These are phyloP conservation scores for Diversispora eburnea DNA, from an alignment of 192 early-diverging fungal species.

Conservation along the genomic window DNA sequence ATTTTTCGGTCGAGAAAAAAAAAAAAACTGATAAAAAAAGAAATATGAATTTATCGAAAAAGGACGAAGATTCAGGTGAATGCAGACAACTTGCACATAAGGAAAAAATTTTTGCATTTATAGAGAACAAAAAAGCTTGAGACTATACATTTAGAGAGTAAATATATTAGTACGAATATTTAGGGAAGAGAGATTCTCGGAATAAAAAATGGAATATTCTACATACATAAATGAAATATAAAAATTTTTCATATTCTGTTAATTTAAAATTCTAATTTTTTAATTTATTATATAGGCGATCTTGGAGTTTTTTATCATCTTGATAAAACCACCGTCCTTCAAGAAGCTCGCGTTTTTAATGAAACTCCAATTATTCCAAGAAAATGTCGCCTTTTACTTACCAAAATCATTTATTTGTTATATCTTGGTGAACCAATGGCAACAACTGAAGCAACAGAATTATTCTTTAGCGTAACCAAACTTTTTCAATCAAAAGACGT, in stretches of 20 bases:
- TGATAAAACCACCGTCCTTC: conserved; percentile 89
- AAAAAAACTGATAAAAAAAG: not conserved
- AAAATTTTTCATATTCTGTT: not conserved
- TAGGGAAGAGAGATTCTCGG: not conserved
- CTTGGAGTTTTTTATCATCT: conserved; percentile 79
- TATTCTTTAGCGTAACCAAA: conserved; percentile 97
- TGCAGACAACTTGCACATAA: not conserved
- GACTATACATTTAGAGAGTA: too few relatives aligned
- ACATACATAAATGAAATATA: not conserved
- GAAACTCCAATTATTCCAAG: conserved; percentile 92
- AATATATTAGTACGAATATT: too few relatives aligned
- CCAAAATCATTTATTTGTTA: conserved; percentile 91
- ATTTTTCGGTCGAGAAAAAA: not conserved
- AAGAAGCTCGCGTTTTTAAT: conserved; percentile 96
- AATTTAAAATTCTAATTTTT: not conserved
- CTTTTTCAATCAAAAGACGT: conserved; percentile 96
- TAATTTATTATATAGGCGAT: conserved; percentile 51
- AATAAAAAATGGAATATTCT: not conserved
- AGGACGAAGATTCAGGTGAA: conserved; percentile 29
- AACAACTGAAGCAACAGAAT: conserved; percentile 94
- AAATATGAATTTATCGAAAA: conserved; percentile 26
- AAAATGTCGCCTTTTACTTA: conserved; percentile 88
- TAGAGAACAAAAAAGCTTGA: too few relatives aligned
- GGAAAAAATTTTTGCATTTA: too few relatives aligned
- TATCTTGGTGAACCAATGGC: conserved; percentile 85